Evolutionary conservation across 306 rosid genomes (phyloP).

Genomic region (Castanea mollissima): DNA sequence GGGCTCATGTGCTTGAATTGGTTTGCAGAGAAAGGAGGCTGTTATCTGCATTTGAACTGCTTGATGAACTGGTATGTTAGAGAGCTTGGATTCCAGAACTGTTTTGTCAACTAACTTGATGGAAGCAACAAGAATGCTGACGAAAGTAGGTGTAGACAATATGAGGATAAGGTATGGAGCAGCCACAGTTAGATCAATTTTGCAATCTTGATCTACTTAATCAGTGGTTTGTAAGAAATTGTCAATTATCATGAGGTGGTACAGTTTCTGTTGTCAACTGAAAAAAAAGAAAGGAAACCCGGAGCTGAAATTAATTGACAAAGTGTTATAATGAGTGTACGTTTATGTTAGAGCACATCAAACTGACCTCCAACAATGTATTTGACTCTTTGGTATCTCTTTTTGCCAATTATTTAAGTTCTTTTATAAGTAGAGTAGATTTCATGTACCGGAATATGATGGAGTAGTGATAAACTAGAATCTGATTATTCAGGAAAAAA

Average conservation of each 20-base stretch:
- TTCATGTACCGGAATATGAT: too few species aligned
- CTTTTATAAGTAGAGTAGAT: not conserved
- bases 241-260: not conserved
- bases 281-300: not conserved
- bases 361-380: not conserved
- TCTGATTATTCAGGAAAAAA: too few species aligned
- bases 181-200: not conserved
- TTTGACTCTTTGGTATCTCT: not conserved
- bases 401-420: not conserved
- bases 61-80: constrained; percentile 50
- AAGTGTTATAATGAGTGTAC: not conserved
- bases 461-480: too few species aligned
- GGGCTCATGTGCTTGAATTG: constrained; percentile 60
- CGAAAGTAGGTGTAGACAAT: not conserved
- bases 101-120: not conserved
- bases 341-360: not conserved
- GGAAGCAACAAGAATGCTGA: not conserved
- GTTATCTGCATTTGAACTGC: constrained; percentile 58
- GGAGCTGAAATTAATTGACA: not conserved
- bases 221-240: too few species aligned
- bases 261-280: not conserved
- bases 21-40: constrained; percentile 67
- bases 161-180: not conserved
- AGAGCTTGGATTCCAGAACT: constrained; percentile 21
- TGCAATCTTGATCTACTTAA: not conserved